Conservation (phyloP, 1,284 basidiomycete species). For the Xerocomus subilludens region DNA sequence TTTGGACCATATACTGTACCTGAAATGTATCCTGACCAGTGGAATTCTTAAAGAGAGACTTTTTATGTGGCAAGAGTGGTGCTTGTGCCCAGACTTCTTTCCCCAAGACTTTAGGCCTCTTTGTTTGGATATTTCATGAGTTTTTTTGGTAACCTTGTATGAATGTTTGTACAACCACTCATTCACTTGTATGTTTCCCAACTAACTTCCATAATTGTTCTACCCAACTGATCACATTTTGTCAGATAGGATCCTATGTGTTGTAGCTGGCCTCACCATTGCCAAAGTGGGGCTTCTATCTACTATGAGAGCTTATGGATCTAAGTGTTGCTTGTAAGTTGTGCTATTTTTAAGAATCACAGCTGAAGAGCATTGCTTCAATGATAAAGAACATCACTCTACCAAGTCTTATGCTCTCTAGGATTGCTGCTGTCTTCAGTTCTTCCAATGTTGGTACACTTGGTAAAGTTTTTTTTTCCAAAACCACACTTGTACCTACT, state of each 20-base stretch:
- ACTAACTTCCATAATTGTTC: not conserved
- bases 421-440: conserved; percentile 79
- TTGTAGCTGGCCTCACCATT: conserved; percentile 65
- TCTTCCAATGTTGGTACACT: conserved; percentile 71
- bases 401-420: conserved; percentile 80
- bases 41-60: too few species aligned
- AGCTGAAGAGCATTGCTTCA: not conserved
- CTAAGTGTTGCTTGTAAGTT: conserved; percentile 65
- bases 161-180: conserved; percentile 70
- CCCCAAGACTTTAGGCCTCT: not conserved
- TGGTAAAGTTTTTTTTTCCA: conserved; percentile 56
- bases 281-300: conserved; percentile 73
- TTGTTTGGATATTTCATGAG: conserved; percentile 34
- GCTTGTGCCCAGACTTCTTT: not conserved
- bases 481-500: conserved; percentile 6
- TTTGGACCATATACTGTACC: not conserved
- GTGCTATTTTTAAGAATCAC: not conserved
- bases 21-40: not conserved
- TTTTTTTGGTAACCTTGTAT: conserved; percentile 60
- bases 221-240: not conserved
- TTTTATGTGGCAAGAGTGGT: too few species aligned
- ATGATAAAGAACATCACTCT: conserved; percentile 68
- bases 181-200: conserved; percentile 65
- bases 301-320: conserved; percentile 65
- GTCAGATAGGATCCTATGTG: conserved; percentile 63